Conservation (phyloP, 768 basidiomycete species). For the Phaeotremella skinneri region DNA sequence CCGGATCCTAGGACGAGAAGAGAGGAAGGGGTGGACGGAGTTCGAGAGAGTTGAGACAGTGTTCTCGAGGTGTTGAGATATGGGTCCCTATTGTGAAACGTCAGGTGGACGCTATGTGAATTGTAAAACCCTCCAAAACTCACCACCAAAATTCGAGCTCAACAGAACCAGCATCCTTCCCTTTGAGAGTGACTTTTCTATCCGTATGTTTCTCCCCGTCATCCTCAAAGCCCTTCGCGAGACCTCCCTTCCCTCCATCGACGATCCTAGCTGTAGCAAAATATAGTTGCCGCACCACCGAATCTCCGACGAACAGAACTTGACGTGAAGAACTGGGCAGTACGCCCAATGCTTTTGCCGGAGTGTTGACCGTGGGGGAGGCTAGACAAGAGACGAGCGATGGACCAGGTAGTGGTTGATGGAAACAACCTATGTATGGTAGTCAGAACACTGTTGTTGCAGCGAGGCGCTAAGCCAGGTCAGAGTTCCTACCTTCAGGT, state of each 20-base stretch:
- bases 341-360: not conserved
- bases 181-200: conserved; percentile 27
- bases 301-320: conserved; percentile 80
- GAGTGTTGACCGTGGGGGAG: conserved; percentile 19
- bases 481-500: conserved; percentile 70
- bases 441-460: not conserved
- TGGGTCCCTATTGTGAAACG: conserved; percentile 64
- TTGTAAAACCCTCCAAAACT: conserved; percentile 18
- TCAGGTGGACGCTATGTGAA: not conserved
- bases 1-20: conserved; percentile 81
- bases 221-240: conserved; percentile 56
- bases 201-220: conserved; percentile 70
- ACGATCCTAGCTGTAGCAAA: conserved; percentile 67
- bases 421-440: conserved; percentile 8
- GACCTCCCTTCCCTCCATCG: conserved; percentile 56
- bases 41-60: conserved; percentile 54
- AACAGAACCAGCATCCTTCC: conserved; percentile 22
- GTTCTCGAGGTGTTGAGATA: conserved; percentile 71
- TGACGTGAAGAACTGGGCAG: conserved; percentile 49
- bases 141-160: conserved; percentile 49
- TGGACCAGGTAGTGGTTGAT: conserved; percentile 15
- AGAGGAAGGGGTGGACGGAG: conserved; percentile 54
- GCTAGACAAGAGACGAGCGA: conserved; percentile 20
- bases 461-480: conserved; percentile 25
- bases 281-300: conserved; percentile 73